Evolutionary conservation across 192 early-diverging fungal genomes (phyloP).

Genomic region (Gonapodya sp.): DNA sequence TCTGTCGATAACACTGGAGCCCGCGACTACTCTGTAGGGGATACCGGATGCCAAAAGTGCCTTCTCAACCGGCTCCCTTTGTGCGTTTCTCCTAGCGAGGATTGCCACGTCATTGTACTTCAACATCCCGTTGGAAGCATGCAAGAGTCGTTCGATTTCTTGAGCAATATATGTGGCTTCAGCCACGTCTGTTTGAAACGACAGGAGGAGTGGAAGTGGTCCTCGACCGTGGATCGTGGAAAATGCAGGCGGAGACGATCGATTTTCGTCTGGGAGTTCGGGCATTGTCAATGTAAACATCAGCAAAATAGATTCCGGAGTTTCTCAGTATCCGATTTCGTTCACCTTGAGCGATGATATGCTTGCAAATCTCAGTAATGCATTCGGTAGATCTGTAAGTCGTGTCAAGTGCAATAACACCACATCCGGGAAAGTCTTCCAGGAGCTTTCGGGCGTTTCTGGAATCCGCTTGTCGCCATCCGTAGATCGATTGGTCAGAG

Average conservation of each 20-base stretch:
- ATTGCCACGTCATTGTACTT: background rate
- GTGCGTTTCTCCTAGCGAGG: background rate
- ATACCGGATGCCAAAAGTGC: background rate
- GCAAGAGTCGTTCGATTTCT: background rate
- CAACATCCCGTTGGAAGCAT: background rate
- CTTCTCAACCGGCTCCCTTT: background rate
- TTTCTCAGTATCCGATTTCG: too few relatives aligned
- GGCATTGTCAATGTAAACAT: too few relatives aligned
- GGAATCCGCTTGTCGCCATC: background rate
- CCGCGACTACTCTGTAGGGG: background rate
- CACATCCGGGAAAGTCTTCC: background rate
- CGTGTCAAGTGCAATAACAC: background rate
- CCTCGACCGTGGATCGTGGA: background rate
- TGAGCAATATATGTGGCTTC: background rate
- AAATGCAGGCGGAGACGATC: background rate
- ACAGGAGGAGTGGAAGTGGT: background rate
- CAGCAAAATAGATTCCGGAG: too few relatives aligned
- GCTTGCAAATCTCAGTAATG: background rate
- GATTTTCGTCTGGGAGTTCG: background rate
- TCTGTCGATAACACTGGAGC: background rate
- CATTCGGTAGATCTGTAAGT: background rate
- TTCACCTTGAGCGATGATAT: background rate
- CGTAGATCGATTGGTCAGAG: background rate
- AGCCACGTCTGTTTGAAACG: background rate
- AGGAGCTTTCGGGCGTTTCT: background rate